Conservation (phyloP, 768 basidiomycete species). For the Podaxis rugospora region DNA sequence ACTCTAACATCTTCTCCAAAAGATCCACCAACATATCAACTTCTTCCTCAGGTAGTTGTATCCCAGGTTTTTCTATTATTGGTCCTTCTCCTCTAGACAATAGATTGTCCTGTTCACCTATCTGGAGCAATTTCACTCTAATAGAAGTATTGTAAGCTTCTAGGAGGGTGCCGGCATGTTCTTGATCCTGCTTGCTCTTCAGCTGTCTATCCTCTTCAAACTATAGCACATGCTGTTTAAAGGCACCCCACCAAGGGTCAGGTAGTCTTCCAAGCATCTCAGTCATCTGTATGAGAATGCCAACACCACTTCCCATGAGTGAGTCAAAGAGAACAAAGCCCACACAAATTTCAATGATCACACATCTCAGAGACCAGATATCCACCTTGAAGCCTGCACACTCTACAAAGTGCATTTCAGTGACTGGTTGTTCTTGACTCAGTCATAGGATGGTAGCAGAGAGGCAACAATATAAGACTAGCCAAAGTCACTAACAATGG, state of each 20-base stretch:
- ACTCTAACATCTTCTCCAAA: slow-evolving; percentile 34
- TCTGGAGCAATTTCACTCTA: slow-evolving; percentile 19
- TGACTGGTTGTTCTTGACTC: slow-evolving; percentile 25
- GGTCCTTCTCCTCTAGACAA: slow-evolving; percentile 21
- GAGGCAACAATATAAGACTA: slow-evolving; percentile 24
- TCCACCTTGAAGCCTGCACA: slow-evolving; percentile 23
- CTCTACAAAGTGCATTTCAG: slow-evolving; percentile 31
- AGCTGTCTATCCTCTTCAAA: slow-evolving; percentile 34
- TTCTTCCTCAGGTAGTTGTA: background rate
- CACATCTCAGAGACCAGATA: slow-evolving; percentile 37
- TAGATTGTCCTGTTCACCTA: slow-evolving; percentile 25
- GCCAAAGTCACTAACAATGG: slow-evolving; percentile 34
- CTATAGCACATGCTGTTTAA: slow-evolving; percentile 12
- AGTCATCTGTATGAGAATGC: slow-evolving; percentile 21
- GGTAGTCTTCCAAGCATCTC: slow-evolving; percentile 26
- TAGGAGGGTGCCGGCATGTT: slow-evolving; percentile 15
- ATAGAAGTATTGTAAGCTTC: background rate
- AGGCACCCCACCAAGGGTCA: background rate
- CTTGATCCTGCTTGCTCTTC: slow-evolving; percentile 22
- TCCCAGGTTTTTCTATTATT: slow-evolving; percentile 27
- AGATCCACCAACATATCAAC: slow-evolving; percentile 31
- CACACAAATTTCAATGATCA: slow-evolving; percentile 38
- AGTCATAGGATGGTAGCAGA: slow-evolving; percentile 25
- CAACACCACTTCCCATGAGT: slow-evolving; percentile 22
- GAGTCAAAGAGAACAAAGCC: slow-evolving; percentile 38